Evolutionary conservation across 768 basidiomycete species (phyloP).

Genomic region (Ephemerocybe angulata): DNA sequence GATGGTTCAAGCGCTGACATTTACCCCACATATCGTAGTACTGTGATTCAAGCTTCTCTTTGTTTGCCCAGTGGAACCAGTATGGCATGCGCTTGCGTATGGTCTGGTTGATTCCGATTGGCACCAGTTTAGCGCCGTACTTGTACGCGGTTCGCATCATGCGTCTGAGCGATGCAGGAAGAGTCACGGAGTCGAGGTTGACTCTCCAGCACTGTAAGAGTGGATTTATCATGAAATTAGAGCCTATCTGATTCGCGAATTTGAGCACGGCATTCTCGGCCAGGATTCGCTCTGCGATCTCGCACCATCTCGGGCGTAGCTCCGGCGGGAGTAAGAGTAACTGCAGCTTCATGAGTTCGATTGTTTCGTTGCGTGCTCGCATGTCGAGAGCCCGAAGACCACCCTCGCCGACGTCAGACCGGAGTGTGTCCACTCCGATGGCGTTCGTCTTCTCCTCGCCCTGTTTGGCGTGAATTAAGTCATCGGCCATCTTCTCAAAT

Average conservation of each 20-base stretch:
- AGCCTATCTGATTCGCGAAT: neutral
- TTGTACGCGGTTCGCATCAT: neutral
- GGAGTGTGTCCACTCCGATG: slow-evolving; percentile 9
- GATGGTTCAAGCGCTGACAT: neutral
- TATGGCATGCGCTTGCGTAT: neutral
- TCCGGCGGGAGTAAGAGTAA: slow-evolving; percentile 11
- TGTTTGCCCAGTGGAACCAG: neutral
- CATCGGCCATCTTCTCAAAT: slow-evolving; percentile 15
- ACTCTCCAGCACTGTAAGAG: neutral
- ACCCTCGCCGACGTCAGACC: neutral
- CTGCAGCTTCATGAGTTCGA: slow-evolving; percentile 18
- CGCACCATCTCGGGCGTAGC: slow-evolving; percentile 15
- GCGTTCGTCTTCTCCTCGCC: slow-evolving; percentile 8
- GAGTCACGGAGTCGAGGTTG: neutral
- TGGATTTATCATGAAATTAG: neutral
- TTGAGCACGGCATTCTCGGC: neutral
- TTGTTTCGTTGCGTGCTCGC: slow-evolving; percentile 17
- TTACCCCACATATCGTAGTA: neutral
- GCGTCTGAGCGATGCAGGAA: neutral
- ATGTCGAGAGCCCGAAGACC: slow-evolving; percentile 20
- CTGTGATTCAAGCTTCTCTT: neutral
- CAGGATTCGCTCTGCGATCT: slow-evolving; percentile 3
- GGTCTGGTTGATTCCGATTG: neutral
- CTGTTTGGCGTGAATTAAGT: slow-evolving; percentile 19
- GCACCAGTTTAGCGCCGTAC: neutral